Evolutionary conservation across 2,329 filamentous ascomycete genomes (phyloP).

Genomic region (Aspergillus versicolor): DNA sequence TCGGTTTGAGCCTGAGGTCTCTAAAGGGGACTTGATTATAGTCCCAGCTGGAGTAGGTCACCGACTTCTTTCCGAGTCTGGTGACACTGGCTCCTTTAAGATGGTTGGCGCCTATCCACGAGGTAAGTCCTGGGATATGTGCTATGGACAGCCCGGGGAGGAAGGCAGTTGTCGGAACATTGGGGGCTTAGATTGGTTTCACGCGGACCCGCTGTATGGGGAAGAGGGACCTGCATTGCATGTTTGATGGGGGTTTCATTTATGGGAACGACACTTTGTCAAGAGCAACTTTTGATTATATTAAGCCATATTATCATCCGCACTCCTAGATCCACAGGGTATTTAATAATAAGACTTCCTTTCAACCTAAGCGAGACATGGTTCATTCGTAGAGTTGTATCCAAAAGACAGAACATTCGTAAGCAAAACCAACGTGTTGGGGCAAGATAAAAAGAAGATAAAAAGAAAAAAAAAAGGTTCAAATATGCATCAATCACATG

Average conservation of each 20-base stretch:
- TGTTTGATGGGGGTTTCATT: constrained; percentile 22
- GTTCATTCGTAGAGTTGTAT: background rate
- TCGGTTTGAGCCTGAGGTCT: constrained; percentile 56
- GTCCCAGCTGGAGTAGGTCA: constrained; percentile 67
- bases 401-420: constrained; percentile 1
- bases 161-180: constrained; percentile 54
- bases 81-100: constrained; percentile 49
- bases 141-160: constrained; percentile 62
- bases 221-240: constrained; percentile 53
- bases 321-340: constrained; percentile 15
- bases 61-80: constrained; percentile 58
- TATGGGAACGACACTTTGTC: background rate
- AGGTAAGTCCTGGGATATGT: constrained; percentile 66
- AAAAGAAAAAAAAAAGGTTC: background rate
- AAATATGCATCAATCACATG: constrained; percentile 2
- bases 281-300: background rate
- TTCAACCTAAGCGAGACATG: background rate
- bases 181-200: constrained; percentile 55
- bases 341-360: constrained; percentile 1
- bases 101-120: constrained; percentile 68
- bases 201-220: constrained; percentile 61
- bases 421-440: background rate
- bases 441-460: background rate
- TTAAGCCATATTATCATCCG: constrained; percentile 14
- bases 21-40: constrained; percentile 63